Conservation (phyloP, 164 flowering plant genomes). For the Magnolia kwangsiensis region DNA sequence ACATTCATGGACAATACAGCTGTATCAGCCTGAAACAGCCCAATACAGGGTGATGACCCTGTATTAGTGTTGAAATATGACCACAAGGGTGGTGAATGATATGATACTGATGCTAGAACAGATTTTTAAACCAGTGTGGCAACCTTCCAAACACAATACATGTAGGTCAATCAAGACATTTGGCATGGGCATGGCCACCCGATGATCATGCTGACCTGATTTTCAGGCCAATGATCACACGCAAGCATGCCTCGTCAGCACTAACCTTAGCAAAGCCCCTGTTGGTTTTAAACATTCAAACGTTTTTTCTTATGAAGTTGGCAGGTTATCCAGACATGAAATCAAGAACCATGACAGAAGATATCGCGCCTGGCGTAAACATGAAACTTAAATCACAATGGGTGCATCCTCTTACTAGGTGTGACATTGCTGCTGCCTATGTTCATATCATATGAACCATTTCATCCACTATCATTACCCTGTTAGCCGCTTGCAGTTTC, state of each 20-base stretch:
- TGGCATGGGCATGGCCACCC: too few species aligned
- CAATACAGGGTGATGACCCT: too few species aligned
- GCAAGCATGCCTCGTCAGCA: neutral
- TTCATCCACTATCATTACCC: slow-evolving; percentile 62
- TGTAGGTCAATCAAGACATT: too few species aligned
- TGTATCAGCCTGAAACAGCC: too few species aligned
- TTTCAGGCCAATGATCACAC: too few species aligned
- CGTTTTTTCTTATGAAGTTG: neutral
- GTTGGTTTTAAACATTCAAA: neutral
- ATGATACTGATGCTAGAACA: too few species aligned
- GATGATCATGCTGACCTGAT: too few species aligned
- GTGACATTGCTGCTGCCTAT: neutral
- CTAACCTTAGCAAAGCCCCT: neutral
- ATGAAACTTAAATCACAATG: neutral
- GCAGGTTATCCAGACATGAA: neutral
- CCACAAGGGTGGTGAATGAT: too few species aligned
- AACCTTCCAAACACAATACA: too few species aligned
- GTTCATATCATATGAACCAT: slow-evolving; percentile 59
- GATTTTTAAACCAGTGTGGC: too few species aligned
- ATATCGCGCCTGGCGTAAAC: neutral
- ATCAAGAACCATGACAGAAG: neutral
- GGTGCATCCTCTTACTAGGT: neutral
- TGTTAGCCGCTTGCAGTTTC: slow-evolving; percentile 67
- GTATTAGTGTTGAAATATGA: too few species aligned
- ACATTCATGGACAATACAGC: too few species aligned